These are phyloP conservation scores for Astrephomene gubernaculifera DNA, from an alignment of 139 green algal species.

Conservation along the genomic window DNA sequence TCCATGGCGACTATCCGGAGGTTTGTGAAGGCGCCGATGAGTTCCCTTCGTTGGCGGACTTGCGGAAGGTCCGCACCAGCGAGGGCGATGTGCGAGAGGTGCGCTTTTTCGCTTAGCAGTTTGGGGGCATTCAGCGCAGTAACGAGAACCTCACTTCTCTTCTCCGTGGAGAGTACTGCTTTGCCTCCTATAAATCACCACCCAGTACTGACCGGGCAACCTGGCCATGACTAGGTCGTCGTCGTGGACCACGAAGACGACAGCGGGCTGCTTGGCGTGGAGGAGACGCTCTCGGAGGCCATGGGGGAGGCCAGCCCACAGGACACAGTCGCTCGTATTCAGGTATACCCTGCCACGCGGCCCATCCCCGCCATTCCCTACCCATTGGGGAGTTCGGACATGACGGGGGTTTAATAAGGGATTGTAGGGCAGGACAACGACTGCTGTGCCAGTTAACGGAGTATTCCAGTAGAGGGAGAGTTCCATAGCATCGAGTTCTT, in stretches of 20 bases:
- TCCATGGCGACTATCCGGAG: constrained; percentile 54
- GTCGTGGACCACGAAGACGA: constrained; percentile 45
- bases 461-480: too few relatives aligned
- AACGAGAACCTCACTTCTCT: too few relatives aligned
- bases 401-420: too few relatives aligned
- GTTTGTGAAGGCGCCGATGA: constrained; percentile 30
- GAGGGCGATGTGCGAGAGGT: constrained; percentile 53
- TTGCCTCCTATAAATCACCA: too few relatives aligned
- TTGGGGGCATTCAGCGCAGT: too few relatives aligned
- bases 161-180: too few relatives aligned
- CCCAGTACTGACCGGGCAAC: too few relatives aligned
- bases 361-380: too few relatives aligned
- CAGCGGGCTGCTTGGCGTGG: constrained; percentile 13
- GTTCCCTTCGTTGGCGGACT: constrained; percentile 44
- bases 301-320: constrained; percentile 22
- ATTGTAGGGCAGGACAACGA: too few relatives aligned
- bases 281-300: constrained; percentile 40
- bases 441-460: too few relatives aligned
- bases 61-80: constrained; percentile 33
- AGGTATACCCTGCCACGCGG: constrained; percentile 32
- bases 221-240: constrained; percentile 30
- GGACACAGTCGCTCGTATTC: constrained; percentile 12
- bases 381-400: too few relatives aligned
- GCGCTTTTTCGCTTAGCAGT: not conserved
- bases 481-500: too few relatives aligned